These are phyloP conservation scores for Tubosaeta sp. DNA, from an alignment of 768 basidiomycete species.

Conservation along the genomic window DNA sequence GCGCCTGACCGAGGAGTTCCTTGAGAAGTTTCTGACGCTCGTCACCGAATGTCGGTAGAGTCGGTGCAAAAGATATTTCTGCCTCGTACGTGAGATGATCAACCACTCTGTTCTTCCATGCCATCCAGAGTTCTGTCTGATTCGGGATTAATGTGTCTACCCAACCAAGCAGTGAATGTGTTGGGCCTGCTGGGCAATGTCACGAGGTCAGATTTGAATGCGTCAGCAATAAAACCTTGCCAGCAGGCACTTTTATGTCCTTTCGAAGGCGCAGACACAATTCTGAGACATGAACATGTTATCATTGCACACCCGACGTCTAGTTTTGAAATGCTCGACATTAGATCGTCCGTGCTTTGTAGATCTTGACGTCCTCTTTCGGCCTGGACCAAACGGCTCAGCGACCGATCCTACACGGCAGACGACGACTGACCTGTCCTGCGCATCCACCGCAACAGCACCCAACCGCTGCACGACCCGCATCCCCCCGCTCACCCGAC, in stretches of 20 bases:
- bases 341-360: slow-evolving; percentile 53
- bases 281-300: too few species aligned
- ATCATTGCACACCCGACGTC: too few species aligned
- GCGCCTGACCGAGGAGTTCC: too few species aligned
- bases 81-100: not conserved
- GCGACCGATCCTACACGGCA: not conserved
- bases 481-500: slow-evolving; percentile 89
- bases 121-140: too few species aligned
- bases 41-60: not conserved
- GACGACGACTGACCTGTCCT: slow-evolving; percentile 65
- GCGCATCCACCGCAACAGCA: slow-evolving; percentile 82
- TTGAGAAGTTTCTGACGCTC: not conserved
- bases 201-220: not conserved
- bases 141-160: too few species aligned
- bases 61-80: not conserved
- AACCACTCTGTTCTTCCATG: slow-evolving; percentile 1
- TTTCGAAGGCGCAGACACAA: not conserved
- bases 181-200: too few species aligned
- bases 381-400: slow-evolving; percentile 33
- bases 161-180: too few species aligned
- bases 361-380: slow-evolving; percentile 83
- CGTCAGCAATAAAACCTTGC: too few species aligned
- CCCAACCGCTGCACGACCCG: slow-evolving; percentile 88
- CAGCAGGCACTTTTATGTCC: not conserved
- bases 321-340: not conserved